phyloP scores from a whole-genome alignment of 2,329 filamentous ascomycete species.

The Botryotinia narcissicola region DNA sequence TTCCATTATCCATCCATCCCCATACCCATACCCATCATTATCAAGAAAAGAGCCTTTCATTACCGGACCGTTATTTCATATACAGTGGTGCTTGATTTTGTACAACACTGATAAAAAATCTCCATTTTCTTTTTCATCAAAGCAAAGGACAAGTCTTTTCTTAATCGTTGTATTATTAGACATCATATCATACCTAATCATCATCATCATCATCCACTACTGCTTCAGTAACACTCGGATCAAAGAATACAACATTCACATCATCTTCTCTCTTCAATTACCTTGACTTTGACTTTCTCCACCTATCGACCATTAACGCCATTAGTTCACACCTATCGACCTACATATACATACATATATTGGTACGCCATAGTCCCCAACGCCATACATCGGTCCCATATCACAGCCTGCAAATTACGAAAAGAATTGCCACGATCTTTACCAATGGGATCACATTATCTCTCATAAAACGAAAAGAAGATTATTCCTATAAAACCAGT shows the following conservation, averaged over 20 bases:
- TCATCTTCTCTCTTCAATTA: not conserved
- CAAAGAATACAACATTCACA: not conserved
- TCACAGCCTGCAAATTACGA: constrained; percentile 7
- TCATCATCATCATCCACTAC: not conserved
- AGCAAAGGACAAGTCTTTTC: constrained; percentile 5
- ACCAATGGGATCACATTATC: not conserved
- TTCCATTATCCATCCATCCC: not conserved
- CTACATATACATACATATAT: constrained; percentile 8
- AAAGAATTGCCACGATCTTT: not conserved
- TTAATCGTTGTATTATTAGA: not conserved
- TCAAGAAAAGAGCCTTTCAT: not conserved
- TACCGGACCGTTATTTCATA: constrained; percentile 2
- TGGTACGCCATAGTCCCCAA: constrained; percentile 1
- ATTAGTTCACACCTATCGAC: not conserved
- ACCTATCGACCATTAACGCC: not conserved
- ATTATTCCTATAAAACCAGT: not conserved
- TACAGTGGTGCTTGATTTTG: not conserved
- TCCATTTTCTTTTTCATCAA: not conserved
- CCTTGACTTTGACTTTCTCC: not conserved
- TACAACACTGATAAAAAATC: not conserved
- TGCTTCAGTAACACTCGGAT: not conserved
- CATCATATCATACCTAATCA: not conserved
- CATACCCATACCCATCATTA: not conserved
- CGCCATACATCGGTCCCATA: constrained; percentile 2
- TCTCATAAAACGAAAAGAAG: constrained; percentile 6